Evolutionary conservation across 805 yeast genomes (phyloP).

Genomic region (Candida broadrunensis): DNA sequence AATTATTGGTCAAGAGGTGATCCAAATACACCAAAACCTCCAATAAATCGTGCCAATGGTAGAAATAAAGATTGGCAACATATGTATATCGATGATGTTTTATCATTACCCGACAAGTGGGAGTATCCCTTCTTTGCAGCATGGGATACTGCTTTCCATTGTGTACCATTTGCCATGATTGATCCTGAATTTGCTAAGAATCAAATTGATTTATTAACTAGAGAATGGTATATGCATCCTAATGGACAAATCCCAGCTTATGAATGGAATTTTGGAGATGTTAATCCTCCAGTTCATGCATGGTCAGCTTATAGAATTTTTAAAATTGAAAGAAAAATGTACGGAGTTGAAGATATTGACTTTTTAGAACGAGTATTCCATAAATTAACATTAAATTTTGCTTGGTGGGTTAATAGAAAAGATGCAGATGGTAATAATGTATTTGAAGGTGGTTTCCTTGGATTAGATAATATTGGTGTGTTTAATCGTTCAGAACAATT

Average conservation of each 20-base stretch:
- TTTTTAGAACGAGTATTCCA: constrained; percentile 93
- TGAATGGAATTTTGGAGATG: constrained; percentile 94
- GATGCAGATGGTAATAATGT: constrained; percentile 84
- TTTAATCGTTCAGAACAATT: constrained; percentile 90
- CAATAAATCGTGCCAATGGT: constrained; percentile 78
- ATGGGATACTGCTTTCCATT: constrained; percentile 96
- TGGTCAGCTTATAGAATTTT: constrained; percentile 90
- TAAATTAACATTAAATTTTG: constrained; percentile 80
- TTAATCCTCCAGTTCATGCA: constrained; percentile 97
- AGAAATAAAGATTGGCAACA: constrained; percentile 89
- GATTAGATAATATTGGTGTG: constrained; percentile 88
- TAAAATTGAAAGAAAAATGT: constrained; percentile 82
- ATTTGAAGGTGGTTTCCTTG: constrained; percentile 92
- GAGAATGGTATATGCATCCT: constrained; percentile 98
- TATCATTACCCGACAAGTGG: constrained; percentile 93
- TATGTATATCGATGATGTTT: constrained; percentile 79
- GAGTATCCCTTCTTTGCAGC: constrained; percentile 96
- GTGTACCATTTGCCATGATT: constrained; percentile 88
- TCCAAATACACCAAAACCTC: constrained; percentile 70
- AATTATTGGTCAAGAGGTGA: constrained; percentile 88
- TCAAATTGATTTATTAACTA: constrained; percentile 78
- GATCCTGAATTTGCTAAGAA: constrained; percentile 90
- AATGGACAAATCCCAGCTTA: constrained; percentile 97
- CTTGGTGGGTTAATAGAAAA: constrained; percentile 97
- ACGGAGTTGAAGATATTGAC: constrained; percentile 74